These are phyloP conservation scores for Fragosphaeria purpurea DNA, from an alignment of 2,329 filamentous ascomycete species.

Conservation along the genomic window DNA sequence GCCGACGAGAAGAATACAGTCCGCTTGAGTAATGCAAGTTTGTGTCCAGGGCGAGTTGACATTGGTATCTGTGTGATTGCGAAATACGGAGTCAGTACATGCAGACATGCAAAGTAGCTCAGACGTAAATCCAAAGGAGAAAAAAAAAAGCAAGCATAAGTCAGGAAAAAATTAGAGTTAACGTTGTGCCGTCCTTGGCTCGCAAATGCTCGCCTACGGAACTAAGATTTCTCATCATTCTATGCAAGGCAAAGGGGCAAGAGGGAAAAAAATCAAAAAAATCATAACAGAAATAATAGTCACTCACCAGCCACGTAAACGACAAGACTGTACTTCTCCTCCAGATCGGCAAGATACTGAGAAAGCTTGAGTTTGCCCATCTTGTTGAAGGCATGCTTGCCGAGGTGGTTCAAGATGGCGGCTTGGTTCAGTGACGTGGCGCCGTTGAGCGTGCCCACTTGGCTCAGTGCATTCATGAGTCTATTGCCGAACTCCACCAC, in stretches of 20 bases:
- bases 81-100: not conserved
- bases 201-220: conserved; percentile 36
- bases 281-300: conserved; percentile 3
- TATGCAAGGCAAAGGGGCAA: conserved; percentile 7
- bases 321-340: conserved; percentile 94
- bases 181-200: conserved; percentile 44
- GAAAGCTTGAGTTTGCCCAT: conserved; percentile 96
- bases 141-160: conserved; percentile 1
- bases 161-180: conserved; percentile 65
- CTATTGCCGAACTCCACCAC: conserved; percentile 92
- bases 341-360: conserved; percentile 90
- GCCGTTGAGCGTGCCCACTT: conserved; percentile 82
- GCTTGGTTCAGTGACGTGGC: conserved; percentile 89
- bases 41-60: conserved; percentile 98
- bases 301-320: conserved; percentile 74
- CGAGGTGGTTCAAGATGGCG: conserved; percentile 87
- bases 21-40: conserved; percentile 92
- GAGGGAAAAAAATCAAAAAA: not conserved
- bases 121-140: not conserved
- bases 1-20: conserved; percentile 89
- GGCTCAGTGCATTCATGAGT: conserved; percentile 74
- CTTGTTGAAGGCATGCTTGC: conserved; percentile 89
- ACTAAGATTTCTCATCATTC: conserved; percentile 43
- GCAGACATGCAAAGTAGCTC: not conserved
- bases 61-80: conserved; percentile 59